Percentiles rank a stretch among this genome's conserved stretches.
Evolutionary conservation across 1,139 yeast genomes (phyloP).

Genomic region (Taphrina wiesneri): DNA sequence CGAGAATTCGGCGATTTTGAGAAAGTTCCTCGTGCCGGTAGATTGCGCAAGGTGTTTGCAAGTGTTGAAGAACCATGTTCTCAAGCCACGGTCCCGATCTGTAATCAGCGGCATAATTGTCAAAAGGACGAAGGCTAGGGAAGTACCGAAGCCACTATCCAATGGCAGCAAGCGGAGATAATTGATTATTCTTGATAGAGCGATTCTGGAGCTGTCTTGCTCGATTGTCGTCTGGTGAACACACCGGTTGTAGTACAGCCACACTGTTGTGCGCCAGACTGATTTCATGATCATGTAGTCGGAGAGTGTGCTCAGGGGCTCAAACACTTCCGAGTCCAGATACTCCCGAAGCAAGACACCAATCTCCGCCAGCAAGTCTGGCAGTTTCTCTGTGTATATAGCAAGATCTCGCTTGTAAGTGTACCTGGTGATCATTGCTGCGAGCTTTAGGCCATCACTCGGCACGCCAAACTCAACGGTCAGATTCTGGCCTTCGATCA

Average conservation of each 20-base stretch:
- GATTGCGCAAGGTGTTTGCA: slow-evolving; percentile 2
- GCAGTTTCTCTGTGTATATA: not conserved
- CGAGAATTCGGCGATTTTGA: slow-evolving; percentile 19
- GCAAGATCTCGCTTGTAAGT: not conserved
- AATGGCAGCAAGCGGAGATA: slow-evolving; percentile 10
- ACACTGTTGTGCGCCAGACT: slow-evolving; percentile 21
- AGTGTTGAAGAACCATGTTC: slow-evolving; percentile 18
- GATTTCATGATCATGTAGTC: slow-evolving; percentile 10
- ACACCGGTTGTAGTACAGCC: slow-evolving; percentile 16
- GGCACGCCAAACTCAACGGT: slow-evolving; percentile 25
- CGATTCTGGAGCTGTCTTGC: not conserved
- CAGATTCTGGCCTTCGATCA: not conserved
- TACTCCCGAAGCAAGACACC: slow-evolving; percentile 8
- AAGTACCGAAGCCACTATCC: slow-evolving; percentile 19
- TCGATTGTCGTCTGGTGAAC: not conserved
- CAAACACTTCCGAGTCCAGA: not conserved
- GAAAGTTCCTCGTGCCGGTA: slow-evolving; percentile 25
- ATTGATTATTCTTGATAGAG: slow-evolving; percentile 2
- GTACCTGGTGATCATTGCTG: slow-evolving; percentile 15
- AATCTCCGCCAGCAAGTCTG: not conserved
- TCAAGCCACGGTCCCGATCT: not conserved
- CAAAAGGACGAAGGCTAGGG: slow-evolving; percentile 21
- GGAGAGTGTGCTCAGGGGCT: not conserved
- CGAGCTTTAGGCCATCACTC: slow-evolving; percentile 12
- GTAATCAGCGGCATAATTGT: slow-evolving; percentile 19